Percentiles rank a stretch among this genome's conserved stretches.
Conservation (phyloP, 306 rosid species). For the Trifolium fragiferum region DNA sequence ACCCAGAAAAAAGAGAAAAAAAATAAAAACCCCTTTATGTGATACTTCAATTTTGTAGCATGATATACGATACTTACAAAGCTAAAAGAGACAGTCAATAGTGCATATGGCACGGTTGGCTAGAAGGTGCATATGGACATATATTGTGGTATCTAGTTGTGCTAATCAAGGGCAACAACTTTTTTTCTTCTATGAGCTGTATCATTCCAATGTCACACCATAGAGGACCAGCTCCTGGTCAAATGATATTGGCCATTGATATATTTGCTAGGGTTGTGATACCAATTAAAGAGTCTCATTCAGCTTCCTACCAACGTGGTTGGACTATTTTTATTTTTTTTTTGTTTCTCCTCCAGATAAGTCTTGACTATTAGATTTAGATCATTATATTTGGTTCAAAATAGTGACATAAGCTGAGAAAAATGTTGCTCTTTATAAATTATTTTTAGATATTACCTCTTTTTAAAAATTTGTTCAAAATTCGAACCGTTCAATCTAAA, state of each 20-base stretch:
- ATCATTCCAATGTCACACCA: constrained; percentile 33
- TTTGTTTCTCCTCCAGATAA: too few species aligned
- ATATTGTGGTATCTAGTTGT: constrained; percentile 6
- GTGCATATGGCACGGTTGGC: constrained; percentile 5
- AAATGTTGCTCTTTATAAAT: too few species aligned
- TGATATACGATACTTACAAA: constrained; percentile 22
- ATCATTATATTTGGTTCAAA: too few species aligned
- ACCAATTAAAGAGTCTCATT: constrained; percentile 32
- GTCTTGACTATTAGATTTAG: not conserved
- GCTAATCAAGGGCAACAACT: constrained; percentile 31
- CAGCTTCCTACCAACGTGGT: constrained; percentile 28
- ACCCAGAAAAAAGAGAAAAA: not conserved
- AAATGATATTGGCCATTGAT: constrained; percentile 39
- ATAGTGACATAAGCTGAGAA: too few species aligned
- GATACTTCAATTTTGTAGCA: constrained; percentile 41
- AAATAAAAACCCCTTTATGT: constrained; percentile 1
- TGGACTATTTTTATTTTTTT: not conserved
- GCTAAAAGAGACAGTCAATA: constrained; percentile 5
- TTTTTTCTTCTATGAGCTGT: constrained; percentile 14
- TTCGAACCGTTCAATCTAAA: too few species aligned
- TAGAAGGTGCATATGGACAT: too few species aligned
- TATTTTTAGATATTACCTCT: too few species aligned
- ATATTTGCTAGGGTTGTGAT: not conserved
- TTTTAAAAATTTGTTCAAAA: too few species aligned
- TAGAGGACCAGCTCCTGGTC: constrained; percentile 29